Evolutionary conservation across 2,329 filamentous ascomycete species (phyloP).

Genomic region (Biscogniauxia sp.): DNA sequence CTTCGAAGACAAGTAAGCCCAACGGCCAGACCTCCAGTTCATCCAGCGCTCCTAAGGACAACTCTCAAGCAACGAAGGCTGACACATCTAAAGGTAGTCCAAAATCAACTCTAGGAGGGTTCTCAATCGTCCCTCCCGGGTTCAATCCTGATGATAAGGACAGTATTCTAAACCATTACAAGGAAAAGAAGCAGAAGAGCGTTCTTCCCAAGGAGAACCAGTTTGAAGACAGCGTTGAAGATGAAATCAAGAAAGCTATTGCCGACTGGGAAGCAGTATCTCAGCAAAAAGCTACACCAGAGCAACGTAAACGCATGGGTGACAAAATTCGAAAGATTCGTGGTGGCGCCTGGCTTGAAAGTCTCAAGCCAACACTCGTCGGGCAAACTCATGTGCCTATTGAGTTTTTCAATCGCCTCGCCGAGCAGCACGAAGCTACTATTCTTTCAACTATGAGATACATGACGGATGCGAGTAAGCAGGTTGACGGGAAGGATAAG

Average conservation of each 20-base stretch:
- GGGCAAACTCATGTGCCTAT: conserved; percentile 19
- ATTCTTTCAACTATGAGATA: conserved; percentile 14
- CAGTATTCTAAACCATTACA: conserved; percentile 3
- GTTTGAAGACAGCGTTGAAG: conserved; percentile 17
- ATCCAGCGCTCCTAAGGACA: too few relatives aligned
- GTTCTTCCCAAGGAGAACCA: not conserved
- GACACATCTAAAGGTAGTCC: too few relatives aligned
- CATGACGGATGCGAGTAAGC: not conserved
- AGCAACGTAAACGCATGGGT: conserved; percentile 15
- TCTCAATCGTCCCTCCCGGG: conserved; percentile 10
- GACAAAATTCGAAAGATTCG: conserved; percentile 8
- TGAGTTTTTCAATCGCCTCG: conserved; percentile 24
- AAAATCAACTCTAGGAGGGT: conserved; percentile 1
- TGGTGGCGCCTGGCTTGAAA: conserved; percentile 20
- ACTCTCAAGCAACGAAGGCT: too few relatives aligned
- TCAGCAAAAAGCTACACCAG: conserved; percentile 1
- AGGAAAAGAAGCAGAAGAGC: not conserved
- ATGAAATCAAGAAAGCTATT: conserved; percentile 13
- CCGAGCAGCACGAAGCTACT: conserved; percentile 17
- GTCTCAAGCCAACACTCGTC: conserved; percentile 11
- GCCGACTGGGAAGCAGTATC: conserved; percentile 7
- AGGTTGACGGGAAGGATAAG: conserved; percentile 2
- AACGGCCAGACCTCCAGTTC: too few relatives aligned
- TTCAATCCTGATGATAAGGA: conserved; percentile 13
- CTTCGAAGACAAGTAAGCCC: too few relatives aligned